Evolutionary conservation across 2,329 filamentous ascomycete genomes (phyloP).

Genomic region (Talaromyces albobiverticillius): DNA sequence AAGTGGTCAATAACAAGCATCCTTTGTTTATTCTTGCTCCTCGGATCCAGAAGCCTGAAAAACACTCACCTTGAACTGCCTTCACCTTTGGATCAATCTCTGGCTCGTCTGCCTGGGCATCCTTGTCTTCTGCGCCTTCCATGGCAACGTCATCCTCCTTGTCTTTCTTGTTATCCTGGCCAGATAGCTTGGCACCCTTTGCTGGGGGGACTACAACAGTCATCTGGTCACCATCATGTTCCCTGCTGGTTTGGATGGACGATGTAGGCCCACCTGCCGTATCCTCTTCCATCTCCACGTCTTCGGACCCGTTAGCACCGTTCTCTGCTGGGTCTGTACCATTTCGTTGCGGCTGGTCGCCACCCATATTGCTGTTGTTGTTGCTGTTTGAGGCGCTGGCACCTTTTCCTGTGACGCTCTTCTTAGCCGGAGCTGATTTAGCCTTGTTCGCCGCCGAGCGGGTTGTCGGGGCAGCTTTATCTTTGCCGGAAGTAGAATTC

Average conservation of each 20-base stretch:
- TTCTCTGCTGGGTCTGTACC: slow-evolving; percentile 69
- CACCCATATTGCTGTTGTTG: slow-evolving; percentile 54
- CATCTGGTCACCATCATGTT: slow-evolving; percentile 72
- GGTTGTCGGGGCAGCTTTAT: slow-evolving; percentile 42
- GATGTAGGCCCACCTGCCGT: slow-evolving; percentile 50
- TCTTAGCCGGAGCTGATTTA: slow-evolving; percentile 33
- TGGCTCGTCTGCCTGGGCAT: slow-evolving; percentile 45
- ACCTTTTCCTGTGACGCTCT: slow-evolving; percentile 34
- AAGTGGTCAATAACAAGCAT: slow-evolving; percentile 1
- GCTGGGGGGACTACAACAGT: slow-evolving; percentile 74
- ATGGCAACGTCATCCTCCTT: slow-evolving; percentile 69
- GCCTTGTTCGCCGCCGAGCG: slow-evolving; percentile 43
- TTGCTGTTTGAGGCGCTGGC: slow-evolving; percentile 24
- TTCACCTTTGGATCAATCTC: slow-evolving; percentile 48
- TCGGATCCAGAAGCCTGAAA: neutral
- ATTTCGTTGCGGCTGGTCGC: slow-evolving; percentile 66
- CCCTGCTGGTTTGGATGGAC: slow-evolving; percentile 59
- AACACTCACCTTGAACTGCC: slow-evolving; percentile 45
- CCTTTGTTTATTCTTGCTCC: neutral
- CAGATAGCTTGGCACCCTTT: slow-evolving; percentile 60
- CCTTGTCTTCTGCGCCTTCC: slow-evolving; percentile 53
- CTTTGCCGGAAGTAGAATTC: slow-evolving; percentile 43
- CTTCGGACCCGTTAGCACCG: slow-evolving; percentile 62
- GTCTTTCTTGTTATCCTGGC: slow-evolving; percentile 64
- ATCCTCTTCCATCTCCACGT: slow-evolving; percentile 70